A percentile compares a stretch with the other conserved stretches of the same genome.
These are phyloP conservation scores for Aquilaria sinensis DNA, from an alignment of 345 rosid species.

Conservation along the genomic window DNA sequence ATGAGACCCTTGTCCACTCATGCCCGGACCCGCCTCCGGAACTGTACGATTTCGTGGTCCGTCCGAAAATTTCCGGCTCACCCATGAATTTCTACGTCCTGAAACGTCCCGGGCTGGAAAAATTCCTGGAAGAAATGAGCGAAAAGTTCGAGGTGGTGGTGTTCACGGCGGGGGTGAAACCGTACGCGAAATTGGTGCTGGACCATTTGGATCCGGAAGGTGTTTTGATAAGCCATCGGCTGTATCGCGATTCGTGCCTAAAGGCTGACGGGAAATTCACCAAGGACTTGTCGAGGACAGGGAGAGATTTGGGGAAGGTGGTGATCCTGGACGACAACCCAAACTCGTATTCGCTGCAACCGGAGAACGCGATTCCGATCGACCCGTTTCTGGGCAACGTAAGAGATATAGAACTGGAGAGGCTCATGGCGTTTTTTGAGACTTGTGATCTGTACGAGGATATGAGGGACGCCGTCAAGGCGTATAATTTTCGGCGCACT, in stretches of 20 bases:
- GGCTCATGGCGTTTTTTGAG: slow-evolving; percentile 44
- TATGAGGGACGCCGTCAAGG: slow-evolving; percentile 45
- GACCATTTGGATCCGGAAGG: slow-evolving; percentile 47
- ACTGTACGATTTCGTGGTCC: slow-evolving; percentile 52
- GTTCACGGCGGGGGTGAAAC: slow-evolving; percentile 73
- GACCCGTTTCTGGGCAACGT: slow-evolving; percentile 50
- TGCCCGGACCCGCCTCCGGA: slow-evolving; percentile 50
- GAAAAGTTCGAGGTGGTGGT: slow-evolving; percentile 57
- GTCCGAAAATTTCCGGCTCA: slow-evolving; percentile 55
- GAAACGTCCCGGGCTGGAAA: slow-evolving; percentile 79
- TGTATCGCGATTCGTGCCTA: slow-evolving; percentile 63
- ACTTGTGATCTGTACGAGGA: slow-evolving; percentile 45
- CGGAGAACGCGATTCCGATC: slow-evolving; percentile 67
- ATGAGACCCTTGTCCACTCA: slow-evolving; percentile 75
- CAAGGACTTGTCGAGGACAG: slow-evolving; percentile 58
- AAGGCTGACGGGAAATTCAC: slow-evolving; percentile 57
- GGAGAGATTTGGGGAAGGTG: slow-evolving; percentile 48
- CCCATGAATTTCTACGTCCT: slow-evolving; percentile 49
- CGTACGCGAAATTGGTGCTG: slow-evolving; percentile 66
- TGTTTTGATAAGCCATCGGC: slow-evolving; percentile 43
- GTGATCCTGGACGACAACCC: slow-evolving; percentile 83
- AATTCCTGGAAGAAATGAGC: slow-evolving; percentile 40
- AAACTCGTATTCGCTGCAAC: slow-evolving; percentile 51
- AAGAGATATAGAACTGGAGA: slow-evolving; percentile 41
- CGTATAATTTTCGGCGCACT: slow-evolving; percentile 7